Base-by-base conservation (phyloP, 2,329 filamentous ascomycete species). In the Cladosporium sp. region DNA sequence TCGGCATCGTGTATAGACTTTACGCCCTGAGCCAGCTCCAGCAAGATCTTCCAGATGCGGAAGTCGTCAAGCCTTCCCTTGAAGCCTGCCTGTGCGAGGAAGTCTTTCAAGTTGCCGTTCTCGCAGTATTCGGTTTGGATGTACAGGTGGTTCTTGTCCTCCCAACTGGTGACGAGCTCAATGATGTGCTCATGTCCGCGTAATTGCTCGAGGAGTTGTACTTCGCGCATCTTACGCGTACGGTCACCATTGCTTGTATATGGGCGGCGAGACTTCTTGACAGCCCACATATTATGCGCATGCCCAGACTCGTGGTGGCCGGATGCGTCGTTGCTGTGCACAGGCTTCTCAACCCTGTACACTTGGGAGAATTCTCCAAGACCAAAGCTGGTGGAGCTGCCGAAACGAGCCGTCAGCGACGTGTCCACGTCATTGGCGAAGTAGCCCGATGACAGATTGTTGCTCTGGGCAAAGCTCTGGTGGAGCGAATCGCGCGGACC, bases 61-160 rank as follows among this genome's bases (percentile, higher is more conserved):
- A 99, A 99, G 72, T 97, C 94, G 73, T 99, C 94, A 63, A 99
- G 77, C 65, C 93, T 84, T 47, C 91, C 92, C 70, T 89, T 91
- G 60, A 87, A 82, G 22, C 94, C 94, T 60, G 91, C 85, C 58
- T 88, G 84, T n/a, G 84, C 82, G 28, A 99, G 80, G 70, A 97
- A 99, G 15, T 85, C 82, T 70, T 95, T 89, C 42, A 99, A 78
- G 60, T 90, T 96, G 15, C 94, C 94, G 70, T 96, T 91, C 71
- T 97, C 92, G 68, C 94, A 99, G 70, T 87, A 97, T 70, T 99
- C 94, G 0, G 93, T 97, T 76, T 97, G 93, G 60, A 99, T 97
- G 76, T 97, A 99, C 9, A 99, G 82, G 69, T 93, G 86, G 57
- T 83, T 83, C 64, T 90, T 85, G 60, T 88, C 82, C 73, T 97